phyloP scores from a whole-genome alignment of 371 early-diverging fungal genomes.

The Globomyces sp. region DNA sequence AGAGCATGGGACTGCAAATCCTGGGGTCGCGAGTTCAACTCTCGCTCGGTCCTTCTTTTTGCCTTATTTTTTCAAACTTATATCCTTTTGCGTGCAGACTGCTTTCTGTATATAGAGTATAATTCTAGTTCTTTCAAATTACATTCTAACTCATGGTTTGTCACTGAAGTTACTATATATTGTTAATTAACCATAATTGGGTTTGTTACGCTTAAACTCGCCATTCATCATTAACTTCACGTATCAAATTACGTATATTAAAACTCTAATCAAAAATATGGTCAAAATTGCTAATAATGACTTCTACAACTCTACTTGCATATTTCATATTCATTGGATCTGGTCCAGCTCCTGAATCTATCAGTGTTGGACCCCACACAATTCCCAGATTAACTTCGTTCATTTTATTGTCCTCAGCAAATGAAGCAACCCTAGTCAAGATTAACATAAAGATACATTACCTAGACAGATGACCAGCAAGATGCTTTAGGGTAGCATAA shows the following conservation, averaged over 20 bases:
- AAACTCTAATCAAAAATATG: conserved; percentile 40
- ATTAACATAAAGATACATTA: conserved; percentile 23
- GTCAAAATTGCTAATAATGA: conserved; percentile 33
- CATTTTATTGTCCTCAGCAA: conserved; percentile 85
- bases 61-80: too few species aligned
- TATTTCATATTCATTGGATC: conserved; percentile 37
- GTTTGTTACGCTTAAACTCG: too few species aligned
- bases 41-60: conserved; percentile 6
- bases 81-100: too few species aligned
- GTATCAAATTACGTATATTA: background rate
- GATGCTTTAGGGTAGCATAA: conserved; percentile 68
- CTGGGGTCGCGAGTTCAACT: conserved; percentile 3
- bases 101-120: too few species aligned
- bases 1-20: conserved; percentile 13
- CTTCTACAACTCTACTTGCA: conserved; percentile 42
- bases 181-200: too few species aligned
- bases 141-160: too few species aligned
- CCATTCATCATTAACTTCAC: background rate
- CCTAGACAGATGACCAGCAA: conserved; percentile 72
- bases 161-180: too few species aligned
- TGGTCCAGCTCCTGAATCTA: conserved; percentile 43
- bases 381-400: conserved; percentile 78
- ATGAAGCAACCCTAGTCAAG: conserved; percentile 61
- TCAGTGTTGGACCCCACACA: conserved; percentile 77
- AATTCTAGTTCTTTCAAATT: too few species aligned